Evolutionary conservation across 78 protist species (phyloP).

Genomic region (Dictyostelium intermedium): DNA sequence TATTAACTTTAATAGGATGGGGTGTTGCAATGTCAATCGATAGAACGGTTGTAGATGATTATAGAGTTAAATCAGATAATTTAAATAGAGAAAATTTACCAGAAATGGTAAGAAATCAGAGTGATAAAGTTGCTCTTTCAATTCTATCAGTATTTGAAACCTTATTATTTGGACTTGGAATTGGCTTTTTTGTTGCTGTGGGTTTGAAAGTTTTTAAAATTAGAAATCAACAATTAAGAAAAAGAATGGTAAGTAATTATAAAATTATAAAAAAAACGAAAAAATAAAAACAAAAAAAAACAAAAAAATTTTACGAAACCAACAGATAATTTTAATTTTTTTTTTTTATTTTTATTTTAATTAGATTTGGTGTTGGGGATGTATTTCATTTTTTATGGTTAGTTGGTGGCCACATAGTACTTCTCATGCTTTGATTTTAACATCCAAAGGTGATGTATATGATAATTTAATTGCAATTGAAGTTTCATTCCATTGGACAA

Average conservation of each 20-base stretch:
- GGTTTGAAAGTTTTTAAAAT: constrained; percentile 56
- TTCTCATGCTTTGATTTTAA: constrained; percentile 32
- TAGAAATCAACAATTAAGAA: constrained; percentile 10
- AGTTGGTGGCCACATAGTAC: constrained; percentile 76
- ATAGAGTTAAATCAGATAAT: not conserved
- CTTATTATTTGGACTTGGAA: constrained; percentile 46
- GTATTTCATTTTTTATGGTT: constrained; percentile 40
- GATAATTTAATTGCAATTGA: constrained; percentile 55
- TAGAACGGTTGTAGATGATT: constrained; percentile 10
- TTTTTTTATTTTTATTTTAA: not conserved
- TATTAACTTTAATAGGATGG: constrained; percentile 41
- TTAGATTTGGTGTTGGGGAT: constrained; percentile 44
- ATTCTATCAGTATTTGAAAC: constrained; percentile 35
- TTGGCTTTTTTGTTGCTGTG: constrained; percentile 19
- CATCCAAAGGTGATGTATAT: not conserved
- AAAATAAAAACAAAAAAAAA: not conserved
- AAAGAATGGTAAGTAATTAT: constrained; percentile 18
- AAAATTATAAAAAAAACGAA: not conserved
- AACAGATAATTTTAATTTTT: not conserved
- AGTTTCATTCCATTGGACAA: constrained; percentile 63
- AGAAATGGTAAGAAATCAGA: not conserved
- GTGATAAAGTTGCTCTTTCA: not conserved
- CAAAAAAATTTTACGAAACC: too few relatives aligned
- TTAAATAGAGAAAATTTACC: not conserved
- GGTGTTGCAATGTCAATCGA: constrained; percentile 31